Evolutionary conservation across 352 stramenopile species (phyloP).

Genomic region (Phytopythium helicoides): DNA sequence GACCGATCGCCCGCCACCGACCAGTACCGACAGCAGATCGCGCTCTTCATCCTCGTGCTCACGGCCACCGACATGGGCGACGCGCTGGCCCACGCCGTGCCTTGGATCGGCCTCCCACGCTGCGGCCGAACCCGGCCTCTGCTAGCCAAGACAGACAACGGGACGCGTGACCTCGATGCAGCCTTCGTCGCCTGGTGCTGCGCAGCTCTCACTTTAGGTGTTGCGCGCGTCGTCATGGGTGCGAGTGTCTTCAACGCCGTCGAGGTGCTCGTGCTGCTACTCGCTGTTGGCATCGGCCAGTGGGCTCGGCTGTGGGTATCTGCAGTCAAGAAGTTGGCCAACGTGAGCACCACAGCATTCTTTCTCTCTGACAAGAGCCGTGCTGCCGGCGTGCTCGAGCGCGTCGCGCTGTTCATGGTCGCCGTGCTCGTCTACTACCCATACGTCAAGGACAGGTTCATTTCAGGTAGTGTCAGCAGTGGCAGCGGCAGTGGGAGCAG

Average conservation of each 20-base stretch:
- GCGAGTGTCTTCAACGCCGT: conserved; percentile 18
- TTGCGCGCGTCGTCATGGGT: conserved; percentile 21
- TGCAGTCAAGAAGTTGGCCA: conserved; percentile 39
- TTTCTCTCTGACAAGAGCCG: conserved; percentile 29
- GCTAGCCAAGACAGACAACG: conserved; percentile 21
- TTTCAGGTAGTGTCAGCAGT: conserved; percentile 12
- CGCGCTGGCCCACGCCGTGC: conserved; percentile 19
- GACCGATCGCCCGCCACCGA: conserved; percentile 28
- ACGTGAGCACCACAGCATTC: conserved; percentile 42
- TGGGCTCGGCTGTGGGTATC: conserved; percentile 33
- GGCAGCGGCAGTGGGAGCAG: neutral
- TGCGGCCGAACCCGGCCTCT: neutral
- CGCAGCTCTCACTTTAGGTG: conserved; percentile 28
- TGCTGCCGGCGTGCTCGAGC: conserved; percentile 39
- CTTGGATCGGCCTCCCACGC: conserved; percentile 14
- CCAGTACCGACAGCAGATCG: conserved; percentile 33
- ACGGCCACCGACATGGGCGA: conserved; percentile 41
- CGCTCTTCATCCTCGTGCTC: conserved; percentile 47
- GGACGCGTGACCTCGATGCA: conserved; percentile 26
- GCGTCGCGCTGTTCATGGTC: conserved; percentile 40
- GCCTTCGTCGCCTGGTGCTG: conserved; percentile 27
- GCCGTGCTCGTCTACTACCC: conserved; percentile 47
- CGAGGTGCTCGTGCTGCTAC: conserved; percentile 42
- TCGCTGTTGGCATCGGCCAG: conserved; percentile 34
- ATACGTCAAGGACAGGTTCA: conserved; percentile 41